Base-by-base conservation (phyloP, 1,284 basidiomycete species). In the Puccinia horiana region DNA sequence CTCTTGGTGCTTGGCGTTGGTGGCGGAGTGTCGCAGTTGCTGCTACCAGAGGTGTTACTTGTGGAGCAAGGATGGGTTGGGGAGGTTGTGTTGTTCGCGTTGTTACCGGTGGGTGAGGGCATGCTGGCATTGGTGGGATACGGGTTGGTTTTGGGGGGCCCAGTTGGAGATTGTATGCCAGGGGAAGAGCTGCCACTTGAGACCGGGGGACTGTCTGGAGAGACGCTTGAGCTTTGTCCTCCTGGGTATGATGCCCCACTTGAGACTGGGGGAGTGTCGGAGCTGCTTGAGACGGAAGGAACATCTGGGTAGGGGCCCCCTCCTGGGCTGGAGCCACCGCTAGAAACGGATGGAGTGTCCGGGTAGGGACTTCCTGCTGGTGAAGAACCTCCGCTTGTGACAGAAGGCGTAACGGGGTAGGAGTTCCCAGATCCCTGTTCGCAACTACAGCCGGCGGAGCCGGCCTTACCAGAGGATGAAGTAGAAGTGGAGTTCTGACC, bases 1-100 rank as follows among this genome's bases (percentile, higher is more conserved):
- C 70, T 73, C 23, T 73, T 73, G 23, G 1, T 73, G 70, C 47
- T 44, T 52, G 70, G 70, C 54, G 52, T 44, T 52, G 70, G 70
- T 73, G 52, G 32, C 26, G 69, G 42, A 35, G 47, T 73, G 47
- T 73, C 47, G n/a, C 70, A 73, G 29, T 54, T 44, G 32, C 47
- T 73, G 70, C 29, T n/a, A 32, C 47, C 32, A 26, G 26, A 26
- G 5, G 44, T 37, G 14, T 54, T 18, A 44, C 23, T 54, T 37
- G 47, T 18, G n/a, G 70, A 73, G 70, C 70, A 73, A 14, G 70
- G 47, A 35, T 72, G 44, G 42, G 26, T 32, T 54, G 47, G 47
- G 70, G 32, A 37, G 4, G 32, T 40, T 6, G 63, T 3, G 6
- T 67, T 67, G 63, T 67, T 40, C 6, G 63, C 1, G 6, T 67